Evolutionary conservation across 768 basidiomycete genomes (phyloP), one percentile per base, ranked within the genome.

Genomic region (Leccinum imitatum): DNA sequence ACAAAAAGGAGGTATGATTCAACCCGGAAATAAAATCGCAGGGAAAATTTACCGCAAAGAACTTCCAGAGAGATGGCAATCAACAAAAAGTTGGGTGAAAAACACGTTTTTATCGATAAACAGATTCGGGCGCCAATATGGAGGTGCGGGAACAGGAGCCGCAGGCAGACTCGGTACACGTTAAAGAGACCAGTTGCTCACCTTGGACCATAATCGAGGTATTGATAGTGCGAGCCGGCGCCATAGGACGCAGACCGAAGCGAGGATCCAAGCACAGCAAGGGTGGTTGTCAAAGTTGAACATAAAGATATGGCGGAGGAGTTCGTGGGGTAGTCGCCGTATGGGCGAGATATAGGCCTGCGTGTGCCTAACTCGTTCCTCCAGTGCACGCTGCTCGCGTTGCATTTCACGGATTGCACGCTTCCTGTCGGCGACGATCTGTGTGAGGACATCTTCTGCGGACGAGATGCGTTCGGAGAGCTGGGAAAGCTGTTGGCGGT

Each of bases 151-250:
- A 23, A 63, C 50, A 56, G 58, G 39, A 65, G 58, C 21, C 25
- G 19, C 56, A 50, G 15, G 21, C 52, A 44, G 50, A 30, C 50
- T 35, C 31, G 39, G 51, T 46, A 53, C 37, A 23, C 5, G 17
- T 1, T 17, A 35, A 35, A 57, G 46, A 39, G 39, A 62, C 58
- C 46, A 19, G 61, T 21, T 4, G 78, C 80, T 75, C 66, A 90
- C 89, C 80, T 88, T 91, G 52, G 89, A 88, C 90, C 90, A 92
- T 47, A 92, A 72, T 46, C 66, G 79, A 5, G 90, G 90, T 72
- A 89, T 89, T 21, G 80, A 76, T 31, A 91, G 74, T 3, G 83
- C 83, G 46, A 89, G 77, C 54, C 80, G 77, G 55, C 90, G 78
- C 90, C 90, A 92, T 15, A 81, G 75, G 7, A 79, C 69, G 63